Percentiles rank a stretch among this genome's conserved stretches.
These are phyloP conservation scores for Blastomyces silverae DNA, from an alignment of 2,329 filamentous ascomycete species.

Conservation along the genomic window DNA sequence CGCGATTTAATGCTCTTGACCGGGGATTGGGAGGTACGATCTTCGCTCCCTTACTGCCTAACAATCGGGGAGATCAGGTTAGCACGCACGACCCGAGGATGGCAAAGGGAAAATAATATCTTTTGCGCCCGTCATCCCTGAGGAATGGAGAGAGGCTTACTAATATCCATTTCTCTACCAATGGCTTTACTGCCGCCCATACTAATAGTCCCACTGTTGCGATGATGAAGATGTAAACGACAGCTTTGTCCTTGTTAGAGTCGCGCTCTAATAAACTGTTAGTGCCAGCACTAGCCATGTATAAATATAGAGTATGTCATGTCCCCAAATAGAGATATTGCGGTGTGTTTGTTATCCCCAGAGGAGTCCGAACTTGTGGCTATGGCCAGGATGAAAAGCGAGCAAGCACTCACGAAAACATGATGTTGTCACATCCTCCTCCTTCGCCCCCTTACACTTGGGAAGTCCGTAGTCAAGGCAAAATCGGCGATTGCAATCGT, in stretches of 20 bases:
- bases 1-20: constrained; percentile 17
- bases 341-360: neutral
- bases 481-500: constrained; percentile 61
- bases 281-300: neutral
- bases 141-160: constrained; percentile 31
- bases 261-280: constrained; percentile 48
- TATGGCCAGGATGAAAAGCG: neutral
- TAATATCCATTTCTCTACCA: constrained; percentile 51
- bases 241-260: constrained; percentile 59
- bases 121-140: too few species aligned
- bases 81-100: neutral
- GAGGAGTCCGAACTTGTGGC: neutral
- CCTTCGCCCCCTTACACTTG: constrained; percentile 55
- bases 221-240: constrained; percentile 60
- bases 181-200: constrained; percentile 56
- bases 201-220: constrained; percentile 54
- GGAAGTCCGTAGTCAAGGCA: constrained; percentile 57
- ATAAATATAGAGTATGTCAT: neutral
- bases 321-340: neutral
- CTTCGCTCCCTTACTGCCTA: constrained; percentile 45
- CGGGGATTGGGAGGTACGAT: constrained; percentile 48
- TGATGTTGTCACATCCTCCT: constrained; percentile 58
- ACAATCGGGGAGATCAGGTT: neutral
- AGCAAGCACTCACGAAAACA: constrained; percentile 53
- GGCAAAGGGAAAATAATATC: neutral